A percentile compares a stretch with the other conserved stretches of the same genome.
Evolutionary conservation across 352 stramenopile species (phyloP).

Genomic region (Pilasporangium apinafurcum): DNA sequence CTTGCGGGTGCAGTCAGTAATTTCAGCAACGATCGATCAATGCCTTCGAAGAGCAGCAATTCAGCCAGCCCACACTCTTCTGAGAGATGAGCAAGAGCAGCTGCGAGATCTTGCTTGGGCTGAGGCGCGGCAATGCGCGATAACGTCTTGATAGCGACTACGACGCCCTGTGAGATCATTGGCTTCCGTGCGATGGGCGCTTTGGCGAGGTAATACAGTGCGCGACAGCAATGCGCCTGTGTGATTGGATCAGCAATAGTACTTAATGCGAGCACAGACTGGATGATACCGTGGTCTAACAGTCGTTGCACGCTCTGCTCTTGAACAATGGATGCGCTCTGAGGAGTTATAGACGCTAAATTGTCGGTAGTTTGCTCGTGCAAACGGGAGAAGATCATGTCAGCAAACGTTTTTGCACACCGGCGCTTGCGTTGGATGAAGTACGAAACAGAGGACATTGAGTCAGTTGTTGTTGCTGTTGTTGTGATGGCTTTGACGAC

Average conservation of each 20-base stretch:
- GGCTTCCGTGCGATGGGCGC: slow-evolving; percentile 31
- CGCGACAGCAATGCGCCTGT: slow-evolving; percentile 56
- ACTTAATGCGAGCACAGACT: slow-evolving; percentile 43
- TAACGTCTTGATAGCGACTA: slow-evolving; percentile 37
- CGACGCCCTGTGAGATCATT: slow-evolving; percentile 47
- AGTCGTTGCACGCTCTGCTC: slow-evolving; percentile 24
- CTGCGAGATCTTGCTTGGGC: slow-evolving; percentile 50
- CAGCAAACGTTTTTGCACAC: slow-evolving; percentile 71
- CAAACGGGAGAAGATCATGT: slow-evolving; percentile 57
- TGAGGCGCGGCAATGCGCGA: slow-evolving; percentile 18
- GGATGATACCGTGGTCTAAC: slow-evolving; percentile 62
- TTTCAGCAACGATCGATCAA: slow-evolving; percentile 49
- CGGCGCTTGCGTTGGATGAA: slow-evolving; percentile 51
- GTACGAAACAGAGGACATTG: too few species aligned
- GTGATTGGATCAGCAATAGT: slow-evolving; percentile 37
- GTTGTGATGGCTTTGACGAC: neutral
- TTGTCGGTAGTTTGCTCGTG: slow-evolving; percentile 4
- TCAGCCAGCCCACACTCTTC: slow-evolving; percentile 55
- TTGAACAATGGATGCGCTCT: too few species aligned
- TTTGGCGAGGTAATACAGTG: slow-evolving; percentile 56
- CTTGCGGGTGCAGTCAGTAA: slow-evolving; percentile 35
- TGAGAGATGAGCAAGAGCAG: slow-evolving; percentile 58
- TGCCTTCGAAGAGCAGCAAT: slow-evolving; percentile 57
- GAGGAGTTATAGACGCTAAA: neutral
- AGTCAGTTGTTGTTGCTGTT: too few species aligned